Evolutionary conservation across 2,329 filamentous ascomycete genomes (phyloP).

Genomic region (Fusarium keratoplasticum): DNA sequence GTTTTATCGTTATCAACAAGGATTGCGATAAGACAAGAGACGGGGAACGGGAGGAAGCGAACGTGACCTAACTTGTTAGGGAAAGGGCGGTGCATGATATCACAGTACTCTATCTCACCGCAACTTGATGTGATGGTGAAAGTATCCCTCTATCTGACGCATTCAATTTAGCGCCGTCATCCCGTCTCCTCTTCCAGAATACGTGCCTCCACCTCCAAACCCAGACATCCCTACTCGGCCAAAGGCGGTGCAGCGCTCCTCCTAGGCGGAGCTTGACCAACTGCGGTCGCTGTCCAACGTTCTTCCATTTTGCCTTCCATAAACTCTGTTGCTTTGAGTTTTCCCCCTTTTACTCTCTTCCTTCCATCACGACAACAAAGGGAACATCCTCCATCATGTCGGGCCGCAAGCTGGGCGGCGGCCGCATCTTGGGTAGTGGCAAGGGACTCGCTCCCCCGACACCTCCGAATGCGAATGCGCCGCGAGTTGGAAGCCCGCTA

Average conservation of each 20-base stretch:
- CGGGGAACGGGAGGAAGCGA: conserved; percentile 39
- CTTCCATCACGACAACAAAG: neutral
- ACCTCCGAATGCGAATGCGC: conserved; percentile 53
- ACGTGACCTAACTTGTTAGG: conserved; percentile 19
- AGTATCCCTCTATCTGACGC: conserved; percentile 32
- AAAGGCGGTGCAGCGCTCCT: conserved; percentile 43
- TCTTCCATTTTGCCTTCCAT: conserved; percentile 23
- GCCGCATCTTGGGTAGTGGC: conserved; percentile 89
- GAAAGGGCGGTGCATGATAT: conserved; percentile 21
- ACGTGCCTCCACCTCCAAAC: conserved; percentile 27
- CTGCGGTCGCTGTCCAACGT: conserved; percentile 46
- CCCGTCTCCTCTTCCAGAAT: conserved; percentile 19
- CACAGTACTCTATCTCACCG: conserved; percentile 14
- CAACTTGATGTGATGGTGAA: neutral
- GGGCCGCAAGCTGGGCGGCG: conserved; percentile 88
- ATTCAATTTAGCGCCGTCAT: conserved; percentile 15
- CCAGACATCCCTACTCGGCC: conserved; percentile 12
- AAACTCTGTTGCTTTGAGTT: neutral
- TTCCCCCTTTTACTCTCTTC: neutral
- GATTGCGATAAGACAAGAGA: conserved; percentile 31
- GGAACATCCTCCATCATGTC: conserved; percentile 69
- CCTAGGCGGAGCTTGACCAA: conserved; percentile 51
- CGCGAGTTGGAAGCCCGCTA: conserved; percentile 62
- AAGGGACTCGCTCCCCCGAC: conserved; percentile 79
- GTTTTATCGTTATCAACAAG: conserved; percentile 34